A percentile compares a stretch with the other conserved stretches of the same genome.
Conservation (phyloP, 108 stramenopile genomes). For the Nannochloropsis salina region DNA sequence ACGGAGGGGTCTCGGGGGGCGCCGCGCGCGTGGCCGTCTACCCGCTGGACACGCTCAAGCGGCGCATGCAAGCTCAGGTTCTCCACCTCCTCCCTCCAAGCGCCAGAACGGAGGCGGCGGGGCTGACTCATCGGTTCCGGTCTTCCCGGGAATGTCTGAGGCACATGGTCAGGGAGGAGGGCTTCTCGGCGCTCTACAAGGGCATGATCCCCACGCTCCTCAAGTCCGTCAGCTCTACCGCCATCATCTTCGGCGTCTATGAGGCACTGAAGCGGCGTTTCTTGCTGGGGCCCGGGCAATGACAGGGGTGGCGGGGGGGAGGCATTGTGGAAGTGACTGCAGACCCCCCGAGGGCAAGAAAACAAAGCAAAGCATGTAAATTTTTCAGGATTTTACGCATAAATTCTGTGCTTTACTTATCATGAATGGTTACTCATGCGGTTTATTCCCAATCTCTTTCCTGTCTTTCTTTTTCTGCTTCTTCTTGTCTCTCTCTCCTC, state of each 20-base stretch:
- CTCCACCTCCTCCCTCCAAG: background rate
- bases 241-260: slow-evolving; percentile 10
- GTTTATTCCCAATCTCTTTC: background rate
- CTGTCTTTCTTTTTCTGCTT: background rate
- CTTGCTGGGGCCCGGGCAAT: background rate
- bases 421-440: background rate
- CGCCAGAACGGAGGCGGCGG: background rate
- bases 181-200: background rate
- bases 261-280: background rate
- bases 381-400: background rate
- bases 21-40: slow-evolving; percentile 72
- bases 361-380: background rate
- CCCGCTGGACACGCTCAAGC: slow-evolving; percentile 84
- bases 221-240: background rate
- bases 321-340: no score
- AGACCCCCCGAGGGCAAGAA: background rate
- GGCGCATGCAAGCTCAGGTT: slow-evolving; percentile 73
- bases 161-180: background rate
- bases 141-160: background rate
- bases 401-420: background rate
- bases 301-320: no score
- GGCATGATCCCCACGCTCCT: background rate
- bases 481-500: background rate
- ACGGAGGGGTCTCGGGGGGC: slow-evolving; percentile 72
- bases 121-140: background rate